phyloP scores from a whole-genome alignment of 139 green algal species.

The Astrephomene gubernaculifera region DNA sequence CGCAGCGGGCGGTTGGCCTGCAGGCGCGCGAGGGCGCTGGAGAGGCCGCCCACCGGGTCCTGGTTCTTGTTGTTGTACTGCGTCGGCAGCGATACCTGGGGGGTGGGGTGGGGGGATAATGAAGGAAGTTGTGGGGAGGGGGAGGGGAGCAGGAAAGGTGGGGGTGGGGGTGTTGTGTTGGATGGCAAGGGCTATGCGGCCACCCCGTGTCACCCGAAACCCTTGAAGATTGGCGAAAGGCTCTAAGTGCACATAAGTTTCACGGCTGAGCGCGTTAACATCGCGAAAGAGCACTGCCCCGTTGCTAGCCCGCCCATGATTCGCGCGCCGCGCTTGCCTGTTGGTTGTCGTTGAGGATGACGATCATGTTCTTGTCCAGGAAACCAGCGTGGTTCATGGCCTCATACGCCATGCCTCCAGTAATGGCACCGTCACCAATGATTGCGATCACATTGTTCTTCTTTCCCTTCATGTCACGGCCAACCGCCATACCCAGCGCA shows the following conservation, averaged over 20 bases:
- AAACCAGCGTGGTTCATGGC: conserved; percentile 99
- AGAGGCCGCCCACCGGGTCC: conserved; percentile 96
- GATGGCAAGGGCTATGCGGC: no score
- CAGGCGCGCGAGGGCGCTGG: conserved; percentile 86
- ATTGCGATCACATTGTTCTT: conserved; percentile 89
- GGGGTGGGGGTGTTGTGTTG: no score
- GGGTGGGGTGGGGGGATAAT: background rate
- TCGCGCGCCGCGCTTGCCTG: no score
- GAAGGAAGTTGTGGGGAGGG: no score
- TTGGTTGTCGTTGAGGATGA: conserved; percentile 99
- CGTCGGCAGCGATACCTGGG: conserved; percentile 96
- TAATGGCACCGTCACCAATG: conserved; percentile 99
- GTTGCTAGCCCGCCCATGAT: no score
- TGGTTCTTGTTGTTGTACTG: conserved; percentile 98
- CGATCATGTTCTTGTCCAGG: conserved; percentile 99
- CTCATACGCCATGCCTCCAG: conserved; percentile 99
- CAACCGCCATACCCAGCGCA: conserved; percentile 97
- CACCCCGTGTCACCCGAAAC: no score
- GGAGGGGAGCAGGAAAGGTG: no score
- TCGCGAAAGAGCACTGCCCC: no score
- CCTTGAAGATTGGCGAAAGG: no score
- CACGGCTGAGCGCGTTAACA: no score
- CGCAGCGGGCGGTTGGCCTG: conserved; percentile 93
- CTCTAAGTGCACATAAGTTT: no score
- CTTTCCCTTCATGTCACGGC: conserved; percentile 89